These are phyloP conservation scores for Annulohypoxylon stygium DNA, from an alignment of 495 filamentous ascomycete species.

Conservation along the genomic window DNA sequence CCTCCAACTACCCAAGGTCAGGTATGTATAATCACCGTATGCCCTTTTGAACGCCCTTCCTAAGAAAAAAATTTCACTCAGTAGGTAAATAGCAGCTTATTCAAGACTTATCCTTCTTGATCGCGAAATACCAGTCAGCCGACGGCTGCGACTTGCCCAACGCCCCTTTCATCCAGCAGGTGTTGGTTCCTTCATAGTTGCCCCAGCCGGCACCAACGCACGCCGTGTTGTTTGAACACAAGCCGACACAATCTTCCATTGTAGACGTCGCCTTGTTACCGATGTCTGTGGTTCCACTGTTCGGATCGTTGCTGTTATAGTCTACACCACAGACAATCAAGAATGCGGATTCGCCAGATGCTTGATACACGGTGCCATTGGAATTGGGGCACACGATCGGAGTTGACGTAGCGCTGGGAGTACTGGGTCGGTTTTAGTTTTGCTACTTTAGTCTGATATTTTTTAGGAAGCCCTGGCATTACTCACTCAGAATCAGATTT, in stretches of 20 bases:
- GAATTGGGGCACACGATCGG: constrained; percentile 48
- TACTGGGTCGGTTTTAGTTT: neutral
- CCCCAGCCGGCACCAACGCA: constrained; percentile 58
- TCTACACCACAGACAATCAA: constrained; percentile 54
- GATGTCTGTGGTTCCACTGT: constrained; percentile 47
- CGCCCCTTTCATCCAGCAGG: constrained; percentile 67
- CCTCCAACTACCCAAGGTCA: neutral
- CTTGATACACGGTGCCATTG: constrained; percentile 53
- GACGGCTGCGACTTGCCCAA: constrained; percentile 62
- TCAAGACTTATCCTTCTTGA: constrained; percentile 19
- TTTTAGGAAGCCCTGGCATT: neutral
- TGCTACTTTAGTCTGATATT: neutral
- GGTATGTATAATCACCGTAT: neutral
- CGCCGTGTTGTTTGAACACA: constrained; percentile 42
- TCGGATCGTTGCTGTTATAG: constrained; percentile 44
- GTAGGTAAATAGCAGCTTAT: neutral
- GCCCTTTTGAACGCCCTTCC: constrained; percentile 23
- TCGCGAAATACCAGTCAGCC: constrained; percentile 58
- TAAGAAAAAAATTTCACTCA: constrained; percentile 8
- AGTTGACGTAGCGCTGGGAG: constrained; percentile 16
- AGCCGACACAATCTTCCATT: constrained; percentile 51
- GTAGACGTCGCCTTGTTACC: constrained; percentile 38
- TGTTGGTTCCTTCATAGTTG: constrained; percentile 41
- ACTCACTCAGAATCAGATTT: constrained; percentile 28
- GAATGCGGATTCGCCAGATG: constrained; percentile 31